These are phyloP conservation scores for Fusarium nurragi DNA, from an alignment of 2,329 filamentous ascomycete species.

Conservation along the genomic window DNA sequence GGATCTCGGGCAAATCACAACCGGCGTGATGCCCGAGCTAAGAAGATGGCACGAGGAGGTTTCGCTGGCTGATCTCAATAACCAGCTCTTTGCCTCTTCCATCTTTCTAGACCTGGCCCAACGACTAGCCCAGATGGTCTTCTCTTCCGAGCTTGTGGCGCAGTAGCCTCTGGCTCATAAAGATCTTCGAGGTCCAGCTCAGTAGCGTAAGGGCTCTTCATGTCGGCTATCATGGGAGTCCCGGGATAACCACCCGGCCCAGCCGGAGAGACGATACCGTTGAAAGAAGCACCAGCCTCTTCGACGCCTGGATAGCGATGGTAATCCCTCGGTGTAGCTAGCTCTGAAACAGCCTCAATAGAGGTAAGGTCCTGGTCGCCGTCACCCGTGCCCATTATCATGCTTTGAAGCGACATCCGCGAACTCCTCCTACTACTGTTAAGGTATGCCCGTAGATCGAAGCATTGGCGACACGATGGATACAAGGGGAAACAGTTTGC, in stretches of 20 bases:
- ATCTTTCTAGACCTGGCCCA: constrained; percentile 8
- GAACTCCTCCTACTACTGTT: constrained; percentile 56
- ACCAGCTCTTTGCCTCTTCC: constrained; percentile 35
- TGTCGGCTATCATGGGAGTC: constrained; percentile 48
- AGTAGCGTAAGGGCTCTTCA: constrained; percentile 53
- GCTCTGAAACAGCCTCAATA: constrained; percentile 52
- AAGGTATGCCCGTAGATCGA: constrained; percentile 53
- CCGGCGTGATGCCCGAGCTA: constrained; percentile 74
- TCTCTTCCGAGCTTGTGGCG: constrained; percentile 35
- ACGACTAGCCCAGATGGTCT: background rate
- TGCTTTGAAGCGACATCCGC: constrained; percentile 54
- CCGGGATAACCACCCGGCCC: constrained; percentile 23
- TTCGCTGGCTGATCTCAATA: constrained; percentile 47
- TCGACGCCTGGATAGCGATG: constrained; percentile 49
- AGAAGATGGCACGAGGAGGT: constrained; percentile 68
- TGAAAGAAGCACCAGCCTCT: constrained; percentile 49
- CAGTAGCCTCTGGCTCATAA: constrained; percentile 17
- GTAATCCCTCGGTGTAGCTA: constrained; percentile 54
- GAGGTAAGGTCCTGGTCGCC: constrained; percentile 53
- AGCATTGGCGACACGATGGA: constrained; percentile 54
- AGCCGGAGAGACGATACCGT: constrained; percentile 40
- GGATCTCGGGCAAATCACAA: constrained; percentile 86
- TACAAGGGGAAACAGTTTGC: constrained; percentile 53
- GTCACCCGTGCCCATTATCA: constrained; percentile 52
- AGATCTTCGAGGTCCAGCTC: constrained; percentile 50